Conservation (phyloP, 352 stramenopile species). For the Pythium sukuiense region DNA sequence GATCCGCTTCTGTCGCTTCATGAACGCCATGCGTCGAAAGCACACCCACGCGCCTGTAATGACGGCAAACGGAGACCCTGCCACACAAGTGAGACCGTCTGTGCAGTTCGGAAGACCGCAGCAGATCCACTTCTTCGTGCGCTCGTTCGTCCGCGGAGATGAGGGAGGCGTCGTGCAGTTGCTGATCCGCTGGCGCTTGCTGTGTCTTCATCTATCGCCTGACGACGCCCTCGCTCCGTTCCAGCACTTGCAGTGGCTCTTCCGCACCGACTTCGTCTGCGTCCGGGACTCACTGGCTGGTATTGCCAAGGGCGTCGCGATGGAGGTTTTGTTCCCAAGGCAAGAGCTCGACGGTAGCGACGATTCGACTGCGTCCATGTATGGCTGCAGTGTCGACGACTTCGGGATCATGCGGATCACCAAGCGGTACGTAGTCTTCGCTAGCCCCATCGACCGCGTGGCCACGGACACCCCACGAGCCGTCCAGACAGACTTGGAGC, state of each 20-base stretch:
- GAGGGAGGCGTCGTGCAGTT: slow-evolving; percentile 49
- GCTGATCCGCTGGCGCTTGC: slow-evolving; percentile 60
- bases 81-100: neutral
- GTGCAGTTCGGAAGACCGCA: neutral
- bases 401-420: slow-evolving; percentile 21
- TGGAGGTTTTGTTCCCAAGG: slow-evolving; percentile 18
- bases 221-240: slow-evolving; percentile 55
- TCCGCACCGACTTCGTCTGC: slow-evolving; percentile 17
- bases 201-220: slow-evolving; percentile 48
- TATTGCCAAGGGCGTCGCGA: slow-evolving; percentile 26
- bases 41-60: neutral
- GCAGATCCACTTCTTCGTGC: slow-evolving; percentile 54
- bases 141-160: slow-evolving; percentile 32
- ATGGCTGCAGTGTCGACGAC: neutral
- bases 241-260: slow-evolving; percentile 36
- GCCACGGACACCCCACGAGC: neutral
- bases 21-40: slow-evolving; percentile 28
- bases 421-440: slow-evolving; percentile 29
- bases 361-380: neutral
- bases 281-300: slow-evolving; percentile 18
- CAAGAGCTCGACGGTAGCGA: neutral
- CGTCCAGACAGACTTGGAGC: neutral
- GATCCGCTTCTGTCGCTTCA: slow-evolving; percentile 52
- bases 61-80: neutral
- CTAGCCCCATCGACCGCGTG: slow-evolving; percentile 13